These are phyloP conservation scores for Candida michaelii DNA, from an alignment of 805 yeast genomes.

Conservation along the genomic window DNA sequence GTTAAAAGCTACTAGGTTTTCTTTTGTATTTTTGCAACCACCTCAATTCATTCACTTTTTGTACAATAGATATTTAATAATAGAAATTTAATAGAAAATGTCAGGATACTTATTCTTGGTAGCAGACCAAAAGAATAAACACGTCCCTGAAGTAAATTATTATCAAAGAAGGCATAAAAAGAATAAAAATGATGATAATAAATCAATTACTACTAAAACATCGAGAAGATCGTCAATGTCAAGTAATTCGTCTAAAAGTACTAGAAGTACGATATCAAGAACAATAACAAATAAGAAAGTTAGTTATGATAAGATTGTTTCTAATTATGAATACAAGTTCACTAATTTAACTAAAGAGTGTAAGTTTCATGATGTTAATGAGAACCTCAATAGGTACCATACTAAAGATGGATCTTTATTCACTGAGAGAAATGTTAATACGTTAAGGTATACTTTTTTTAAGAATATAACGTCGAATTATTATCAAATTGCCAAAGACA, in stretches of 20 bases:
- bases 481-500: conserved; percentile 8
- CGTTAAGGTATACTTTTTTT: conserved; percentile 16
- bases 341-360: conserved; percentile 8
- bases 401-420: conserved; percentile 11
- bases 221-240: conserved; percentile 12
- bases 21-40: not conserved
- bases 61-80: not conserved
- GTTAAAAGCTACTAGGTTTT: too few species aligned
- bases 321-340: conserved; percentile 8
- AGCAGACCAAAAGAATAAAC: conserved; percentile 12
- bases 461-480: conserved; percentile 12
- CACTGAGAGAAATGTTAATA: conserved; percentile 12
- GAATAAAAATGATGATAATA: conserved; percentile 8
- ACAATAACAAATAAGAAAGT: conserved; percentile 4
- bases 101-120: conserved; percentile 16
- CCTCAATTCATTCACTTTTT: not conserved
- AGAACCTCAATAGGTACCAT: conserved; percentile 12
- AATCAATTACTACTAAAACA: conserved; percentile 11
- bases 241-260: conserved; percentile 2
- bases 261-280: not conserved
- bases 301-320: conserved; percentile 5
- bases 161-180: not conserved
- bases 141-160: conserved; percentile 3
- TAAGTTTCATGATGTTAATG: conserved; percentile 13
- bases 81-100: conserved; percentile 8